Evolutionary conservation across 768 basidiomycete species (phyloP), one percentile per base, ranked within the genome.

Genomic region (Leccinum barrowsii): DNA sequence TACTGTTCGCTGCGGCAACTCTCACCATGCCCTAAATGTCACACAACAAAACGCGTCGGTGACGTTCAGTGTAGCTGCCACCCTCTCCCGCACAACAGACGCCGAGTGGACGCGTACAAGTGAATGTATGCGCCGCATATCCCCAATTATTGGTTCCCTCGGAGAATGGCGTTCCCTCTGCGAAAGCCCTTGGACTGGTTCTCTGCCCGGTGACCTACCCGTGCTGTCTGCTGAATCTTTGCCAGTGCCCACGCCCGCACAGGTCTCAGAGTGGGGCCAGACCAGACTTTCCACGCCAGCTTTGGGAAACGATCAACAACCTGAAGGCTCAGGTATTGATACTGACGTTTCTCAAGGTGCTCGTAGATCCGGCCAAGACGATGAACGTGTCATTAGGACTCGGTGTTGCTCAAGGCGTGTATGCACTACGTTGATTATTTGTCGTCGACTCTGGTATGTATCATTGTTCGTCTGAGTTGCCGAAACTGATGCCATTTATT

Each of bases 31-130:
- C 1, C 67, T 86, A 0, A 73, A 77, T 35, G 80, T 90, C 26
- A 85, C 82, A 1, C 84, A 87, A 64, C 78, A 80, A 51, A 87
- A 91, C 62, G 76, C 76, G 2, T 63, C 77, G 3, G 81, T 82
- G 0, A 85, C 84, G 2, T 85, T 82, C 52, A 28, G 26, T 28
- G 26, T 28, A 28, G 26, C 26, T 28, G 84, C 85, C 0, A 81
- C 78, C 57, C 74, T 92, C 19, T 78, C 86, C 8, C 80, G 87
- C 24, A 75, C 91, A n/a, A 89, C 89, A 1, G 89, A 92, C 57
- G 84, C 85, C 6, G 88, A 91, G 73, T 93, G 90, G 90, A 67
- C 81, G 22, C 83, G 84, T 37, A 74, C 81, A 12, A 89, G 87
- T 63, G 90, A 92, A 75, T 79, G 78, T n/a, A 81, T 91, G 22